These are phyloP conservation scores for Berberis thunbergii DNA, from an alignment of 164 flowering plant species.

Conservation along the genomic window DNA sequence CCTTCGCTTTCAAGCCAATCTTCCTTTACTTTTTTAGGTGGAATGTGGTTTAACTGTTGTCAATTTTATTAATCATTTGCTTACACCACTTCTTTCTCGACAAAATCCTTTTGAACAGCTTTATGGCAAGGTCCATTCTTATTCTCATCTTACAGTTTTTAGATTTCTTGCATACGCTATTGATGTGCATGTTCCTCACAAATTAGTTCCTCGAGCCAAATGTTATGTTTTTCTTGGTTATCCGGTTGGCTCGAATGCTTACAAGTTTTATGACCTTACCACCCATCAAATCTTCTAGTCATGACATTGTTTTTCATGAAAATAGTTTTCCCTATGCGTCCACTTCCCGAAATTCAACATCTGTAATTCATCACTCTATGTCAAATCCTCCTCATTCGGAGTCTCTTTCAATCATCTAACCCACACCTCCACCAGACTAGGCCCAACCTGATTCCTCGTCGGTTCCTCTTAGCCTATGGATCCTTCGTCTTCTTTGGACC, in stretches of 20 bases:
- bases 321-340: constrained; percentile 1
- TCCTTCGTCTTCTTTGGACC: neutral
- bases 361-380: too few relatives aligned
- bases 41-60: constrained; percentile 3
- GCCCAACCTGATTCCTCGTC: neutral
- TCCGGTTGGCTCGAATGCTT: constrained; percentile 5
- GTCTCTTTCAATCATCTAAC: too few relatives aligned
- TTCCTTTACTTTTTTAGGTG: neutral
- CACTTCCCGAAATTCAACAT: neutral
- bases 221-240: constrained; percentile 16
- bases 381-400: too few relatives aligned
- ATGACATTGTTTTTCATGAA: constrained; percentile 7
- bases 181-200: neutral
- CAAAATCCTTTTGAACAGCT: neutral
- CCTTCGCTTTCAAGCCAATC: neutral
- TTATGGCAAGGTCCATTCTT: constrained; percentile 1
- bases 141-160: constrained; percentile 7
- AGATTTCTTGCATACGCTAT: constrained; percentile 11
- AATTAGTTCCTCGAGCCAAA: neutral
- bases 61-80: neutral
- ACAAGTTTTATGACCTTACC: neutral
- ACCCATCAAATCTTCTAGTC: neutral
- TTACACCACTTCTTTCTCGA: neutral
- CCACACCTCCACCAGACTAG: too few relatives aligned
- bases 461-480: neutral